Evolutionary conservation across 371 early-diverging fungal genomes (phyloP).

Genomic region (Umbelopsis sp.): DNA sequence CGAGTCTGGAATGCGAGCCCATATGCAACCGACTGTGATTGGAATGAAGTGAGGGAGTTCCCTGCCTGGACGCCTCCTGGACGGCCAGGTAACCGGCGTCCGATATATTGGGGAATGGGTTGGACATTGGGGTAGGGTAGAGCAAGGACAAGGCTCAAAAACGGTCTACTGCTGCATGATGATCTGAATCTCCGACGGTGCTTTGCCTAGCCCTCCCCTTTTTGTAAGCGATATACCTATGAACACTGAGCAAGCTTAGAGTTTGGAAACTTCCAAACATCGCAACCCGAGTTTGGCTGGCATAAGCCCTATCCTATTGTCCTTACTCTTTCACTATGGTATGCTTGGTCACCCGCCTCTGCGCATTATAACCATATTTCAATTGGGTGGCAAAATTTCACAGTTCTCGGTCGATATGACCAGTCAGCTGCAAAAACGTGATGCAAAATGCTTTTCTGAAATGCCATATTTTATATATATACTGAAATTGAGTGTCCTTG

Average conservation of each 20-base stretch:
- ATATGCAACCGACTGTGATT: neutral
- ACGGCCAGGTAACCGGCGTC: neutral
- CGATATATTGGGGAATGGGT: slow-evolving; percentile 13
- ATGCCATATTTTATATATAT: too few species aligned
- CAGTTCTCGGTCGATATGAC: neutral
- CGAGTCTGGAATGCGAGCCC: slow-evolving; percentile 1
- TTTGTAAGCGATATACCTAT: too few species aligned
- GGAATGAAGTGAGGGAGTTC: slow-evolving; percentile 7
- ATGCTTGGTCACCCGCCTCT: too few species aligned
- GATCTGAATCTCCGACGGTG: slow-evolving; percentile 5
- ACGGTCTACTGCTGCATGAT: neutral
- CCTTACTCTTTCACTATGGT: too few species aligned
- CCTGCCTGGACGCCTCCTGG: neutral
- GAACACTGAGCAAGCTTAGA: neutral
- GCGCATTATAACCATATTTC: neutral
- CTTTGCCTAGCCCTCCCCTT: too few species aligned
- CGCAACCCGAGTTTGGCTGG: too few species aligned
- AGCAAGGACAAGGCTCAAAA: neutral
- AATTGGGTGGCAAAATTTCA: neutral
- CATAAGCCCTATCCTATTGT: too few species aligned
- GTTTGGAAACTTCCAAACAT: neutral
- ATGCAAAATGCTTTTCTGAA: too few species aligned
- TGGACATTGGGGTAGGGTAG: neutral
- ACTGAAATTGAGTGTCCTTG: too few species aligned
- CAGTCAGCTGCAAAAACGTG: neutral